Base-by-base conservation (phyloP, 179 eudicot species). In the Vitellaria paradoxa region DNA sequence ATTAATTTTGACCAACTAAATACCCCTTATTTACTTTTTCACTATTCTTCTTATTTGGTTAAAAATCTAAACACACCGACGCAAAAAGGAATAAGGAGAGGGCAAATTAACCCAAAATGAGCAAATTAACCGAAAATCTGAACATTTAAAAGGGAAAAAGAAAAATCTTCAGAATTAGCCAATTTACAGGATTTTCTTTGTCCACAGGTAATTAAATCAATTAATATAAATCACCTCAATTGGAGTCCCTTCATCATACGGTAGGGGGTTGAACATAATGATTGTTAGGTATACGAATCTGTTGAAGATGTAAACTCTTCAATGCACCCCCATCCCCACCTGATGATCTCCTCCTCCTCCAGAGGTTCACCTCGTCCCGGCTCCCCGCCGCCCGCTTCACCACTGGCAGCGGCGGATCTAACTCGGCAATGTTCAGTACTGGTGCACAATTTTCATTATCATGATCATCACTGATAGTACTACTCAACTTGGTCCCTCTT, bases 371-470 rank as follows among this genome's bases (percentile, higher is more conserved):
- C 21, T 63, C 82, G 13, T 81, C 87, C 4, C 78, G 70, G 37
- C 79, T 73, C 3, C 24, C 71, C 73, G 72, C 61, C 76, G 8
- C 81, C 78, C 75, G 77, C 82, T 85, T 89, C 64, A 85, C 80
- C 81, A 93, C 97, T 72, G 97, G 97, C 85, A 93, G 84, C 53
- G 96, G 97, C 45, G 96, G 96, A 86, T 93, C 97, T 80, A 93
- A 55, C 20, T 86, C 89, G 0, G 77, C 83, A n/a, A 93, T 70
- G 65, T 91, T 81, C 64, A 89, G 63, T 52, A 37, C 62, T 59
- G 63, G 18, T 52, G 18, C 66, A 20, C 4, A 23, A 75, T 55
- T 40, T 10, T 42, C 53, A n/a, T 12, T 45, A 9, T 70, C 59
- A 11, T 18, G 15, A 15, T 13, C 52, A 42, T 45, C 71, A 17